phyloP scores from a whole-genome alignment of 2,329 filamentous ascomycete genomes.

The Colletotrichum sp. region DNA sequence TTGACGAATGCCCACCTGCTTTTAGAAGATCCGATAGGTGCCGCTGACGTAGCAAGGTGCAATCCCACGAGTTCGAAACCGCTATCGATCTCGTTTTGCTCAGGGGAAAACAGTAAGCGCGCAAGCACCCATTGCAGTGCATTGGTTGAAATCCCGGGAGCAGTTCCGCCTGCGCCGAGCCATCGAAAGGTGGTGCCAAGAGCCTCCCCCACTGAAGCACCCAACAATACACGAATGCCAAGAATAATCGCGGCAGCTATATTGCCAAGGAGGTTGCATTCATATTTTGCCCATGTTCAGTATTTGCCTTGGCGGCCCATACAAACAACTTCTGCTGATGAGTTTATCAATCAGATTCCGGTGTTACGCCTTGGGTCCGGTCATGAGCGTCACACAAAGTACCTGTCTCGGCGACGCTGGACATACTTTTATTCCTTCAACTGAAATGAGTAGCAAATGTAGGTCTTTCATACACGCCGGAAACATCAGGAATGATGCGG shows the following conservation, averaged over 20 bases:
- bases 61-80: not conserved
- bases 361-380: not conserved
- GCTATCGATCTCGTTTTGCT: not conserved
- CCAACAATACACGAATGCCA: not conserved
- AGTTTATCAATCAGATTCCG: not conserved
- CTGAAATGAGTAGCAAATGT: not conserved
- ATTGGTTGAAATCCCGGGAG: not conserved
- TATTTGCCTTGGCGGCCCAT: not conserved
- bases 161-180: not conserved
- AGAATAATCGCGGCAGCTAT: not conserved
- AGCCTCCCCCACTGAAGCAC: not conserved
- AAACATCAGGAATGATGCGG: not conserved
- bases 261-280: not conserved
- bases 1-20: not conserved
- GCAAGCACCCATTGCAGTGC: not conserved
- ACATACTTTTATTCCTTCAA: too few relatives aligned
- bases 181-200: not conserved
- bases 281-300: not conserved
- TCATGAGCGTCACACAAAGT: not conserved
- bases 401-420: too few relatives aligned
- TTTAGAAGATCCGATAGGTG: not conserved
- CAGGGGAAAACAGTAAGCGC: not conserved
- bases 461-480: not conserved
- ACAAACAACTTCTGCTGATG: not conserved
- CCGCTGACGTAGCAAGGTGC: not conserved